phyloP scores from a whole-genome alignment of 73 alveolate species.

The Tetrahymena thermophila region DNA sequence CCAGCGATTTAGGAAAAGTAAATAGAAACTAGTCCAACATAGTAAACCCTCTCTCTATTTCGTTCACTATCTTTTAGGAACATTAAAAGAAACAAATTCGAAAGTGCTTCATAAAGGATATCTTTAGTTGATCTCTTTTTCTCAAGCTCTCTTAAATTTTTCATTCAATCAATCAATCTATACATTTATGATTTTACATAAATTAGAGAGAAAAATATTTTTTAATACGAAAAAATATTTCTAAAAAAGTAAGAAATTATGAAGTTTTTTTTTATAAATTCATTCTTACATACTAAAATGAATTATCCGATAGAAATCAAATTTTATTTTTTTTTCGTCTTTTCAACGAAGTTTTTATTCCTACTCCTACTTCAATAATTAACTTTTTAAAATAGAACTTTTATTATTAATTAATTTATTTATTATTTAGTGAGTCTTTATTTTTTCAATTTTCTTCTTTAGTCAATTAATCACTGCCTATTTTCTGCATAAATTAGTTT shows the following conservation, averaged over 20 bases:
- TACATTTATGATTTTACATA: neutral
- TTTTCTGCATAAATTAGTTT: too few relatives aligned
- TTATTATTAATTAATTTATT: too few relatives aligned
- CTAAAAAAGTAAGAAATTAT: too few relatives aligned
- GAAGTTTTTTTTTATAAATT: neutral
- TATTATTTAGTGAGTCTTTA: neutral
- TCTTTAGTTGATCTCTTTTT: neutral
- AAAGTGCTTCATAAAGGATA: neutral
- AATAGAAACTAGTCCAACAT: neutral
- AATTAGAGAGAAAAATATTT: neutral
- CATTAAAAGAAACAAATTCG: neutral
- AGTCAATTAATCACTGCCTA: too few relatives aligned
- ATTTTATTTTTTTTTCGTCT: neutral
- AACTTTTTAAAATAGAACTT: neutral
- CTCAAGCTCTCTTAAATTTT: neutral
- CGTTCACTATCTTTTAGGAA: neutral
- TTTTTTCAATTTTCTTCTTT: too few relatives aligned
- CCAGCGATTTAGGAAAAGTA: neutral
- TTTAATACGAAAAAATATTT: too few relatives aligned
- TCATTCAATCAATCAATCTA: neutral
- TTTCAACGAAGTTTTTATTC: neutral
- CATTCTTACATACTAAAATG: neutral
- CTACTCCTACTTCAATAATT: neutral
- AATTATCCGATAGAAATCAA: neutral
- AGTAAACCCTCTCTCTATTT: neutral